Percentiles rank a stretch among this genome's conserved stretches.
These are phyloP conservation scores for Diddensiella caesifluorescens DNA, from an alignment of 805 yeast genomes.

Conservation along the genomic window DNA sequence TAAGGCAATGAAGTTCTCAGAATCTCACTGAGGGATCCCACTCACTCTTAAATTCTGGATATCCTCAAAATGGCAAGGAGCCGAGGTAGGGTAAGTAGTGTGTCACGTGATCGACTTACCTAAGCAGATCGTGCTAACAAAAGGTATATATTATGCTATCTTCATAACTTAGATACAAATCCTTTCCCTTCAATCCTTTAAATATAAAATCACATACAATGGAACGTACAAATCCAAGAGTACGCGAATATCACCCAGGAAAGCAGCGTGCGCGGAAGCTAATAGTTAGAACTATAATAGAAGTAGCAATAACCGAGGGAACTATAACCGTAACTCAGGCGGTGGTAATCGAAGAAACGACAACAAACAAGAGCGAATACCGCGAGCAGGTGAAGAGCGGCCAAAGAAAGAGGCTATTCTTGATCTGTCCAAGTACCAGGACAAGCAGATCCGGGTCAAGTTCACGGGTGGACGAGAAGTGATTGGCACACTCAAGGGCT, in stretches of 20 bases:
- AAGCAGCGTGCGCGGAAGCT: background rate
- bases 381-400: constrained; percentile 23
- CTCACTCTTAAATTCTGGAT: too few relatives aligned
- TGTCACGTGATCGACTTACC: too few relatives aligned
- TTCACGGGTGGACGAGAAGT: constrained; percentile 83
- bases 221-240: constrained; percentile 6
- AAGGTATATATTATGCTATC: too few relatives aligned
- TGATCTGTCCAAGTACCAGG: constrained; percentile 71
- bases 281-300: constrained; percentile 1
- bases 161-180: too few relatives aligned
- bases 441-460: constrained; percentile 66
- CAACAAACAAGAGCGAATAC: constrained; percentile 18
- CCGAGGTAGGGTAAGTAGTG: too few relatives aligned
- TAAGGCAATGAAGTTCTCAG: too few relatives aligned
- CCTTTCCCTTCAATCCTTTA: too few relatives aligned
- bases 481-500: constrained; percentile 79
- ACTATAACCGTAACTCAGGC: constrained; percentile 11
- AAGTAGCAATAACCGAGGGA: constrained; percentile 10
- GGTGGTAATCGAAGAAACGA: constrained; percentile 17
- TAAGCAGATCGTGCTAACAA: too few relatives aligned
- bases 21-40: too few relatives aligned
- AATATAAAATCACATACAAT: constrained; percentile 2
- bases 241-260: background rate
- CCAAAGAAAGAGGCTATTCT: constrained; percentile 90
- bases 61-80: too few relatives aligned